A percentile compares a stretch with the other conserved stretches of the same genome.
Conservation (phyloP, 2,329 filamentous ascomycete species). For the Talaromyces pinophilus region DNA sequence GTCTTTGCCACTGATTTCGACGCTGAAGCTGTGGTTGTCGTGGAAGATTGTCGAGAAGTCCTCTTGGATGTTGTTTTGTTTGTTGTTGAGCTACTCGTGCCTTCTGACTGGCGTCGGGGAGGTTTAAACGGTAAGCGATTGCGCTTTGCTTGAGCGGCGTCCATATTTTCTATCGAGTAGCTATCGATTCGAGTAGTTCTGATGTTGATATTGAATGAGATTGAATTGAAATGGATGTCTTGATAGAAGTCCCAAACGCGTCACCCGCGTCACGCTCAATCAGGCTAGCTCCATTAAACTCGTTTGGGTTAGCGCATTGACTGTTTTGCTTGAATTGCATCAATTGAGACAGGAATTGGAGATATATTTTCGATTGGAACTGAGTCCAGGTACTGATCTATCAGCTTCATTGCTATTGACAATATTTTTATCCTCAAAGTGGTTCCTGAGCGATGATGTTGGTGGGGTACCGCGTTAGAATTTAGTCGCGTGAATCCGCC, state of each 20-base stretch:
- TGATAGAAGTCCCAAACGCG: constrained; percentile 4
- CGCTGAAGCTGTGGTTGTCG: constrained; percentile 14
- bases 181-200: background rate
- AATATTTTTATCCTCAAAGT: background rate
- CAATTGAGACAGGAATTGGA: background rate
- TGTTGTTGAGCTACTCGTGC: constrained; percentile 28
- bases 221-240: background rate
- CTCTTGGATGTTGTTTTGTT: constrained; percentile 29
- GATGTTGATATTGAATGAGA: background rate
- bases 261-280: constrained; percentile 9
- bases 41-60: constrained; percentile 24
- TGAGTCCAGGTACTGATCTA: background rate
- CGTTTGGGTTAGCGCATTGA: background rate
- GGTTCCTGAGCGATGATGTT: background rate
- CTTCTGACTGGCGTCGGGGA: constrained; percentile 39
- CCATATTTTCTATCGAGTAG: background rate
- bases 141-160: constrained; percentile 35
- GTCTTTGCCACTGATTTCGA: background rate
- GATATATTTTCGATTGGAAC: background rate
- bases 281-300: constrained; percentile 16
- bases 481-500: constrained; percentile 2
- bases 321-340: background rate
- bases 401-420: background rate
- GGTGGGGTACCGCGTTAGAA: constrained; percentile 11
- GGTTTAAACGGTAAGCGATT: constrained; percentile 49